Evolutionary conservation across 2,329 filamentous ascomycete species (phyloP).

Genomic region (Diplodia corticola): DNA sequence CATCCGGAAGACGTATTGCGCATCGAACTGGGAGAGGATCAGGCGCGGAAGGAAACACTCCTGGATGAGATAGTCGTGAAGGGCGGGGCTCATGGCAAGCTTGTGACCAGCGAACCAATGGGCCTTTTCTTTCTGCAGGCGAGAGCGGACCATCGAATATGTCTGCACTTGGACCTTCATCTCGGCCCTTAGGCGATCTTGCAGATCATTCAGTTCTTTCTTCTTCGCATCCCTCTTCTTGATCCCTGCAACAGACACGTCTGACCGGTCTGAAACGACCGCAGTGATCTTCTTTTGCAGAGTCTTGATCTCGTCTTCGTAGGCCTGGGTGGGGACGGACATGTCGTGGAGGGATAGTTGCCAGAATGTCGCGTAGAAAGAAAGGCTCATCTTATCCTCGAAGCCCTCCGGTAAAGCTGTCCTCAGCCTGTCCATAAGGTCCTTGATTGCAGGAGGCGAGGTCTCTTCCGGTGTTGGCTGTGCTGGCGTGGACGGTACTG

Average conservation of each 20-base stretch:
- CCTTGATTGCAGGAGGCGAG: conserved; percentile 70
- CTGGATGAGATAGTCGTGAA: conserved; percentile 79
- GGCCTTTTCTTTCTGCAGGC: conserved; percentile 73
- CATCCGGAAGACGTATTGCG: conserved; percentile 84
- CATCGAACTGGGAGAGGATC: conserved; percentile 79
- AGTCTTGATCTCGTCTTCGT: conserved; percentile 68
- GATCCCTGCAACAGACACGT: conserved; percentile 67
- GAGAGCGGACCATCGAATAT: conserved; percentile 58
- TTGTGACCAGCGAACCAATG: conserved; percentile 70
- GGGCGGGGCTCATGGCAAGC: conserved; percentile 58
- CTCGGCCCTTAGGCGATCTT: conserved; percentile 71
- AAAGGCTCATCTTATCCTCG: conserved; percentile 70
- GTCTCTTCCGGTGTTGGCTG: conserved; percentile 23
- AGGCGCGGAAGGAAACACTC: conserved; percentile 90
- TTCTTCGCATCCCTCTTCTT: conserved; percentile 69
- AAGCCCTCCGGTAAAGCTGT: conserved; percentile 61
- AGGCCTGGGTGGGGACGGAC: conserved; percentile 72
- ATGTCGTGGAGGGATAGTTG: conserved; percentile 81
- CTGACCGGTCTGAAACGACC: conserved; percentile 69
- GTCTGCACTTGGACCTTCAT: conserved; percentile 66
- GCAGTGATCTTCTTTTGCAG: conserved; percentile 62
- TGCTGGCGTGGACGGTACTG: conserved; percentile 8
- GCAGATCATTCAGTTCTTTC: conserved; percentile 67
- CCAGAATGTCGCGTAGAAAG: conserved; percentile 93
- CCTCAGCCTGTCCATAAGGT: conserved; percentile 69